A percentile compares a stretch with the other conserved stretches of the same genome.
These are phyloP conservation scores for Amanita exitialis DNA, from an alignment of 768 basidiomycete species.

Conservation along the genomic window DNA sequence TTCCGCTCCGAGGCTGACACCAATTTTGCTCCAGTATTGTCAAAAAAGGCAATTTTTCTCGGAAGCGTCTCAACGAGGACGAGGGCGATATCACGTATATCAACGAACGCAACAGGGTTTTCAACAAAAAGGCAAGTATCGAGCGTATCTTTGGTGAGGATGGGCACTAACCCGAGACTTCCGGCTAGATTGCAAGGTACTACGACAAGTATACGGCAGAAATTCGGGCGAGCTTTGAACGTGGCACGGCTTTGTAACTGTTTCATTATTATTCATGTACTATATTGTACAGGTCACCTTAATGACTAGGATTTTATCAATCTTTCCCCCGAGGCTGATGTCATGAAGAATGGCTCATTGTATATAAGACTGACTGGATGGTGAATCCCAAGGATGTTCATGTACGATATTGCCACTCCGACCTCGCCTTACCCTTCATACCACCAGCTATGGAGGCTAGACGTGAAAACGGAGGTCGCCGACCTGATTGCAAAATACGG, in stretches of 20 bases:
- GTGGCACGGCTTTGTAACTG: constrained; percentile 77
- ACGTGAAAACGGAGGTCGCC: constrained; percentile 23
- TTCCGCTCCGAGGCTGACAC: neutral
- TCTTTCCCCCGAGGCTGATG: neutral
- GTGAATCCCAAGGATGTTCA: neutral
- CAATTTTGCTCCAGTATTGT: constrained; percentile 49
- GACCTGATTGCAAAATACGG: constrained; percentile 56
- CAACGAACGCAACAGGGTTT: constrained; percentile 96
- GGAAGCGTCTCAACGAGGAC: constrained; percentile 84
- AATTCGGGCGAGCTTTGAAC: constrained; percentile 95
- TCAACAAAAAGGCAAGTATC: constrained; percentile 82
- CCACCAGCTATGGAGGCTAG: neutral
- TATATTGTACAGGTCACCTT: neutral
- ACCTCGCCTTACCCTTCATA: neutral
- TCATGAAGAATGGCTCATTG: neutral
- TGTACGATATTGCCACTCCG: neutral
- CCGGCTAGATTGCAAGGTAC: constrained; percentile 73
- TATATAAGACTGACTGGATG: neutral
- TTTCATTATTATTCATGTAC: neutral
- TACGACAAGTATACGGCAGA: constrained; percentile 97
- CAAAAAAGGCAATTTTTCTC: constrained; percentile 82
- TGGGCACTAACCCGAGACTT: constrained; percentile 1
- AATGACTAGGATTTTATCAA: neutral
- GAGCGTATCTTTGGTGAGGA: neutral
- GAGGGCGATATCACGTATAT: constrained; percentile 98